Evolutionary conservation across 345 rosid genomes (phyloP), one percentile per base, ranked within the genome.

Genomic region (Populus tremula): DNA sequence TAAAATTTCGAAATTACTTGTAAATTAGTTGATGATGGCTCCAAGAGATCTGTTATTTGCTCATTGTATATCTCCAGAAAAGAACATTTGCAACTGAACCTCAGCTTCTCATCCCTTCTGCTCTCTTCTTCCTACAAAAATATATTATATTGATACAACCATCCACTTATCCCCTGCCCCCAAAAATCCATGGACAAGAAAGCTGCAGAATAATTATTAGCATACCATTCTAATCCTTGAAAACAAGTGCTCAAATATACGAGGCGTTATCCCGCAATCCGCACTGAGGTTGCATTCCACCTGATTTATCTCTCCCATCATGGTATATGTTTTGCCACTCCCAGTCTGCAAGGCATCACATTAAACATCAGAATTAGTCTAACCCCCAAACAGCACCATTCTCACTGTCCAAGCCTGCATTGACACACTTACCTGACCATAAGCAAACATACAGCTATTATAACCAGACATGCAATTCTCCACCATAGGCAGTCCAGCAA

Each of bases 401-500:
- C 29, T 61, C 31, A 21, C 65, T 61, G 29, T 18, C 17, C 62
- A 71, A 4, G 38, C 29, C 50, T 14, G 36, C 77, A 4, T 8
- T 39, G 38, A 20, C 38, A 20, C 2, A 82, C 79, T 75, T 83
- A 93, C 98, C 97, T 95, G 99, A 38, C 99, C 99, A 76, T 92
- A 95, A 78, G 99, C 98, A 41, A 95, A 95, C 89, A 95, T 90
- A 65, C 97, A 95, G 65, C 98, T 93, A 70, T 95, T 95, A 77
- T 93, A 95, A 43, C 99, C 99, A 67, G 98, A 90, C 83, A 93
- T 75, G 87, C 99, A 95, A 71, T 95, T 95, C 87, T 95, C 97
- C 86, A 95, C 99, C 97, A 93, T 91, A 63, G 99, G 96, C 67
- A 91, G 73, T 25, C 99, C 99, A 73, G 89, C 97, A 70, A 88